Evolutionary conservation across 2,329 filamentous ascomycete genomes (phyloP).

Genomic region (Fusarium siculi): DNA sequence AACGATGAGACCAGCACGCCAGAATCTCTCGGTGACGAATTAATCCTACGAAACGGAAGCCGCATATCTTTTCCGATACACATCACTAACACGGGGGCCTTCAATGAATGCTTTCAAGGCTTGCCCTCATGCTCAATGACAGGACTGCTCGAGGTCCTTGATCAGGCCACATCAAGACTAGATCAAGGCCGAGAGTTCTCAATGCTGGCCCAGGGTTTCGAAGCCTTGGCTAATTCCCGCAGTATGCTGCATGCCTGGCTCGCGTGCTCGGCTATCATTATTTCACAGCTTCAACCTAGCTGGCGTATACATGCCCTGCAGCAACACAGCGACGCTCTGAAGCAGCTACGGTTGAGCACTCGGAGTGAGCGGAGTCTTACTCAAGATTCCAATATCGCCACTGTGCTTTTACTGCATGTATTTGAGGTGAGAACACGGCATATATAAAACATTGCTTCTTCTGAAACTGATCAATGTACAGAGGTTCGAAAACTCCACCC

Average conservation of each 20-base stretch:
- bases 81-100: not conserved
- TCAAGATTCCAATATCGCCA: not conserved
- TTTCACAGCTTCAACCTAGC: not conserved
- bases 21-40: rapidly evolving
- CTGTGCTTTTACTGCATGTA: not conserved
- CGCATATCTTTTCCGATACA: not conserved
- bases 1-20: not conserved
- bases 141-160: not conserved
- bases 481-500: not conserved
- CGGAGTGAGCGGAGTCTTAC: not conserved
- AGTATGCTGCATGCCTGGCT: not conserved
- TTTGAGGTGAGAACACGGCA: not conserved
- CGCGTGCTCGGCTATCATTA: not conserved
- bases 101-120: not conserved
- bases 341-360: not conserved
- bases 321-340: not conserved
- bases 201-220: rapidly evolving
- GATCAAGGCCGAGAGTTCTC: not conserved
- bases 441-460: too few species aligned
- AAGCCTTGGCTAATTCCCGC: not conserved
- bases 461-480: not conserved
- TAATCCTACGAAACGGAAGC: not conserved
- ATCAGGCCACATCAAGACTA: not conserved
- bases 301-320: not conserved
- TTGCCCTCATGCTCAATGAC: not conserved